A percentile compares a stretch with the other conserved stretches of the same genome.
Conservation (phyloP, 805 yeast species). For the Yamadazyma akitaensis region DNA sequence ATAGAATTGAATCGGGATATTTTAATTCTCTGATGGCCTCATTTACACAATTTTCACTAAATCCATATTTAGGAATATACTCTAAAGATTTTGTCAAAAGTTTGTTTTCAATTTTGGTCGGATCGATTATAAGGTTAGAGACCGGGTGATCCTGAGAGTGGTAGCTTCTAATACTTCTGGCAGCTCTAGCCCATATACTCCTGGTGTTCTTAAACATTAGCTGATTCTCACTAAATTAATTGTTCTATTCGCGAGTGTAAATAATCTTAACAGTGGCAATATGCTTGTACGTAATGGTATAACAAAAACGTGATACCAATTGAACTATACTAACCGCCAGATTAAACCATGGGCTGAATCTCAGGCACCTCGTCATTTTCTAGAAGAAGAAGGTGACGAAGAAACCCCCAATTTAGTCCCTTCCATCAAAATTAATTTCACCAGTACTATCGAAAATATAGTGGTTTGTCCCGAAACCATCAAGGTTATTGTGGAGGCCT, state of each 20-base stretch:
- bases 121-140: conserved; percentile 31
- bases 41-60: conserved; percentile 44
- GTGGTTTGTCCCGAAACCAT: conserved; percentile 30
- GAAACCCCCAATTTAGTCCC: conserved; percentile 28
- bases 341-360: conserved; percentile 49
- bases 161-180: conserved; percentile 15
- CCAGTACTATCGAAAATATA: conserved; percentile 18
- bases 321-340: conserved; percentile 5
- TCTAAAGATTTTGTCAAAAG: conserved; percentile 38
- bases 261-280: neutral
- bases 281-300: conserved; percentile 21
- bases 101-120: conserved; percentile 35
- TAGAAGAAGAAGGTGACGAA: conserved; percentile 41
- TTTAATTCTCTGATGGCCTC: conserved; percentile 47
- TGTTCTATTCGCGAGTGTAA: conserved; percentile 8
- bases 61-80: conserved; percentile 52
- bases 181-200: neutral
- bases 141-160: conserved; percentile 37
- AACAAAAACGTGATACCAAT: neutral
- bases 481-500: conserved; percentile 17
- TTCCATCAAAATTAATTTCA: conserved; percentile 18
- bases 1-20: conserved; percentile 50
- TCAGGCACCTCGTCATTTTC: conserved; percentile 49
- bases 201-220: conserved; percentile 1
- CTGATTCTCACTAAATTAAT: neutral